Conservation (phyloP, 257 asterid genomes). For the Plantago ovata region DNA sequence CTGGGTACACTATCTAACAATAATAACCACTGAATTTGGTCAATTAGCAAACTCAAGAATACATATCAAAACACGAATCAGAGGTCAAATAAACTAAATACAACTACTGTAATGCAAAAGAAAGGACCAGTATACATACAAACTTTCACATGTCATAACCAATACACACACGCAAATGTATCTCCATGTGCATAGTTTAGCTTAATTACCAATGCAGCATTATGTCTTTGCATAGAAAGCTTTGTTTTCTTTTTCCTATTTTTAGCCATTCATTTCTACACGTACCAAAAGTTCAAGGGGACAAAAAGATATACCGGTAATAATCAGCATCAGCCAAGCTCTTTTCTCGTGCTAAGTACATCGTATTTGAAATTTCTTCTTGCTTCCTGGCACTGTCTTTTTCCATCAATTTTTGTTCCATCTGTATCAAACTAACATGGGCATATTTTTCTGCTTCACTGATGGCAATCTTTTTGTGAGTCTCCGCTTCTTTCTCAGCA, state of each 20-base stretch:
- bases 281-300: neutral
- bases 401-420: slow-evolving; percentile 93
- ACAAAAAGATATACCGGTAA: slow-evolving; percentile 53
- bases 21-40: no score
- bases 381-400: slow-evolving; percentile 85
- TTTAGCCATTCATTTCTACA: neutral
- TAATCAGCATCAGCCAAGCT: slow-evolving; percentile 93
- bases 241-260: neutral
- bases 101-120: no score
- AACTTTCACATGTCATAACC: no score
- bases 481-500: slow-evolving; percentile 98
- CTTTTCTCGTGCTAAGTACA: slow-evolving; percentile 90
- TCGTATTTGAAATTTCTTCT: slow-evolving; percentile 86
- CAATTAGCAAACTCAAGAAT: no score
- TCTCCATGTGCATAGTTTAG: no score
- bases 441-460: slow-evolving; percentile 94
- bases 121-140: no score
- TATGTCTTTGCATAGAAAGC: no score
- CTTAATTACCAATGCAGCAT: neutral
- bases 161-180: no score
- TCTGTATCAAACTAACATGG: slow-evolving; percentile 87
- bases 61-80: no score
- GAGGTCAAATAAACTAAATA: no score
- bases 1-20: no score
- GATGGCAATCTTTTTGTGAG: slow-evolving; percentile 82